Conservation (phyloP, 176 grass and related monocot species). For the Oryza meridionalis region DNA sequence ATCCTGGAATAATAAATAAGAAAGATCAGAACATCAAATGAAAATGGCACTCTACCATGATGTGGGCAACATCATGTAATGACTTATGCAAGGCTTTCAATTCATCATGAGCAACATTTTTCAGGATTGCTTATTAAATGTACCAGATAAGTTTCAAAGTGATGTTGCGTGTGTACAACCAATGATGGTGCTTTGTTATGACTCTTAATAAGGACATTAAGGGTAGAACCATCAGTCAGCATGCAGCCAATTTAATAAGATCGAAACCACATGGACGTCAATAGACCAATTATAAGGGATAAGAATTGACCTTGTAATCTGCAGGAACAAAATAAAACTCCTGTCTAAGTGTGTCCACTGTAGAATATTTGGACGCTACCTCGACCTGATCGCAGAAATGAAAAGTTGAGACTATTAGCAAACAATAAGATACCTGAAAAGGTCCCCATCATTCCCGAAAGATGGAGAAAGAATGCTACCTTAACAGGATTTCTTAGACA, state of each 20-base stretch:
- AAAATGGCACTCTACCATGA: background rate
- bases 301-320: constrained; percentile 64
- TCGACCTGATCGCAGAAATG: constrained; percentile 58
- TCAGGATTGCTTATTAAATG: background rate
- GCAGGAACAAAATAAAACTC: constrained; percentile 76
- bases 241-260: background rate
- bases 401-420: constrained; percentile 25
- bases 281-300: constrained; percentile 1
- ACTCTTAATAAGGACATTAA: background rate
- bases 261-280: background rate
- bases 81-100: background rate
- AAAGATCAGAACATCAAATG: constrained; percentile 11
- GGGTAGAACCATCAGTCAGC: background rate
- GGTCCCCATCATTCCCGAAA: background rate
- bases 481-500: constrained; percentile 96
- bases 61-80: background rate
- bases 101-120: background rate
- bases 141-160: background rate
- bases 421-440: constrained; percentile 19
- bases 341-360: constrained; percentile 88
- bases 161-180: background rate
- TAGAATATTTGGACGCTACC: constrained; percentile 83
- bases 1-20: background rate
- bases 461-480: constrained; percentile 46
- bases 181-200: background rate